Percentiles rank a stretch among this genome's conserved stretches.
phyloP scores from a whole-genome alignment of 1,284 basidiomycete genomes.

The Albatrellus sp. region DNA sequence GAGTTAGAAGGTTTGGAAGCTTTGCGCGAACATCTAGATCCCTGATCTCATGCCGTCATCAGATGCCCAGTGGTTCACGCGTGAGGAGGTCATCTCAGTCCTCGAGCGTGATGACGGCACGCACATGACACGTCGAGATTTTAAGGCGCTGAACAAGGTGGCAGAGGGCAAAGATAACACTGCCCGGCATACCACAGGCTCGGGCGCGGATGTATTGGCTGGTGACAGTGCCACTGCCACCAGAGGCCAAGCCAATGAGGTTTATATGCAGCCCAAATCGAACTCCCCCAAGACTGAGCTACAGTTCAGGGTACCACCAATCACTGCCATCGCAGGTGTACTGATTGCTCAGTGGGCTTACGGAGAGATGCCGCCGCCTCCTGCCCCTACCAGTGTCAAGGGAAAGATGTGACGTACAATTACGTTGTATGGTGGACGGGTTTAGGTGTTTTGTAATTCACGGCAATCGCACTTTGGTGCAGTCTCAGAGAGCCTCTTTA shows the following conservation, averaged over 20 bases:
- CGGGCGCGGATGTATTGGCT: constrained; percentile 17
- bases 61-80: constrained; percentile 87
- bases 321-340: constrained; percentile 60
- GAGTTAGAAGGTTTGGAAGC: constrained; percentile 72
- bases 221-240: constrained; percentile 10
- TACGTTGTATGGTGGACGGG: too few species aligned
- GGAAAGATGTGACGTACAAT: constrained; percentile 5
- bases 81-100: constrained; percentile 57
- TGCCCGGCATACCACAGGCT: constrained; percentile 15
- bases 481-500: too few species aligned
- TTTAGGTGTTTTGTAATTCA: too few species aligned
- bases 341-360: constrained; percentile 58
- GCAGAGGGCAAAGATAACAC: constrained; percentile 17
- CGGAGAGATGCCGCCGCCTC: constrained; percentile 21
- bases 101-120: constrained; percentile 46
- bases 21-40: not conserved
- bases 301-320: constrained; percentile 51
- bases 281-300: constrained; percentile 20
- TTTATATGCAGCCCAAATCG: not conserved
- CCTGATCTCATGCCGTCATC: not conserved
- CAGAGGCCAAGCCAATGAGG: constrained; percentile 6
- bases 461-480: too few species aligned
- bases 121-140: constrained; percentile 42
- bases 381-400: constrained; percentile 3
- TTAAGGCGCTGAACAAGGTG: constrained; percentile 40